Evolutionary conservation across 495 filamentous ascomycete species (phyloP).

Genomic region (Penicillium paradoxum): DNA sequence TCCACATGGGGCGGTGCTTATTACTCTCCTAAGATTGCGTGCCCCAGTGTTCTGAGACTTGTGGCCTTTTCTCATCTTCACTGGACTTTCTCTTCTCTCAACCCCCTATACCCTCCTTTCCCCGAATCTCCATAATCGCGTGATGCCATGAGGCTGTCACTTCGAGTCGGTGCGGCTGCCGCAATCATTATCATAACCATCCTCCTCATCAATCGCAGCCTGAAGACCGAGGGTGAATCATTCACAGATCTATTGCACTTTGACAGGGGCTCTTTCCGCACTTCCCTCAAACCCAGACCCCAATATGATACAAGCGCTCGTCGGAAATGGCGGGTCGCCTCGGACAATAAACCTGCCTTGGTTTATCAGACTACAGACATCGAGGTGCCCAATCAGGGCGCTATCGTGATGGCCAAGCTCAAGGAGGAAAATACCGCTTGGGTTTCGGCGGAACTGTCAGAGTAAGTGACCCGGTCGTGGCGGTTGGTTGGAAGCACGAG

Average conservation of each 20-base stretch:
- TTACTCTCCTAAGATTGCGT: constrained; percentile 5
- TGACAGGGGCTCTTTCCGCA: constrained; percentile 22
- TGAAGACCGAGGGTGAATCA: constrained; percentile 24
- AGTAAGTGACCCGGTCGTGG: constrained; percentile 26
- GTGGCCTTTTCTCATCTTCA: constrained; percentile 5
- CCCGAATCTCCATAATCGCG: constrained; percentile 11
- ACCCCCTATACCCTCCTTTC: not conserved
- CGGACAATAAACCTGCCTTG: constrained; percentile 8
- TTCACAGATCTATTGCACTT: constrained; percentile 29
- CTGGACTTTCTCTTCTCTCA: not conserved
- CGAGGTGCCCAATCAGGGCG: constrained; percentile 35
- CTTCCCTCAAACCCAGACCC: constrained; percentile 11
- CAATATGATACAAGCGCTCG: constrained; percentile 14
- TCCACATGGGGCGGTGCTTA: constrained; percentile 7
- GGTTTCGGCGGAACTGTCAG: constrained; percentile 36
- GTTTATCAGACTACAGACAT: constrained; percentile 32
- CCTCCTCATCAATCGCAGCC: constrained; percentile 32
- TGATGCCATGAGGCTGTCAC: constrained; percentile 44
- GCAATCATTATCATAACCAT: constrained; percentile 34
- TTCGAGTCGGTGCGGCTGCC: constrained; percentile 30
- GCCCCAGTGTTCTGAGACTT: not conserved
- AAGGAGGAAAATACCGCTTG: constrained; percentile 37
- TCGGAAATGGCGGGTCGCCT: constrained; percentile 23
- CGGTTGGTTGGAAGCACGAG: not conserved
- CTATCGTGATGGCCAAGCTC: constrained; percentile 41